These are phyloP conservation scores for Russula vinacea DNA, from an alignment of 768 basidiomycete species.

Conservation along the genomic window DNA sequence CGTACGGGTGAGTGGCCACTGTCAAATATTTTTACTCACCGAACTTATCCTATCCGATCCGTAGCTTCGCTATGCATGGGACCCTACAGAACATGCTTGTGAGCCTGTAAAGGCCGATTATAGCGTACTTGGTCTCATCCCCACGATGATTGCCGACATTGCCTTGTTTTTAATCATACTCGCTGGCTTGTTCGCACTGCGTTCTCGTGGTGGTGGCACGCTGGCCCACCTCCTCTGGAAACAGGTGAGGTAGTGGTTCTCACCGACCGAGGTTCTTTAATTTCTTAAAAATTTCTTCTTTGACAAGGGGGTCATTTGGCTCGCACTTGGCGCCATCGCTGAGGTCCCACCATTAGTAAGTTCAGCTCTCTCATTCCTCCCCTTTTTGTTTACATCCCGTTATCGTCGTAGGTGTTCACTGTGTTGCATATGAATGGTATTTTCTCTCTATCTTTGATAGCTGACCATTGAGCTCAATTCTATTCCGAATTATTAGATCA, in stretches of 20 bases:
- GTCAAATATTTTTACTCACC: background rate
- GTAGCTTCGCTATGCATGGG: background rate
- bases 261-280: background rate
- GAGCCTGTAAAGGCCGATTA: too few species aligned
- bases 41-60: background rate
- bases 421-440: background rate
- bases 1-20: background rate
- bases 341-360: background rate
- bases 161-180: slow-evolving; percentile 10
- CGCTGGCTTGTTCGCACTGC: slow-evolving; percentile 2
- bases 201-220: background rate
- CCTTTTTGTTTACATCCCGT: background rate
- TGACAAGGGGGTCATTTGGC: background rate
- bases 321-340: background rate
- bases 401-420: background rate
- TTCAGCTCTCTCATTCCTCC: background rate
- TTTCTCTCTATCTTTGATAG: background rate
- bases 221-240: background rate
- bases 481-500: background rate
- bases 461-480: background rate
- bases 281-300: background rate
- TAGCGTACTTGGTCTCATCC: background rate
- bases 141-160: background rate
- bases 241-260: background rate
- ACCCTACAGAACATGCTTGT: background rate